These are phyloP conservation scores for Cutaneotrichosporon cyanovorans DNA, from an alignment of 1,284 basidiomycete species.

Conservation along the genomic window DNA sequence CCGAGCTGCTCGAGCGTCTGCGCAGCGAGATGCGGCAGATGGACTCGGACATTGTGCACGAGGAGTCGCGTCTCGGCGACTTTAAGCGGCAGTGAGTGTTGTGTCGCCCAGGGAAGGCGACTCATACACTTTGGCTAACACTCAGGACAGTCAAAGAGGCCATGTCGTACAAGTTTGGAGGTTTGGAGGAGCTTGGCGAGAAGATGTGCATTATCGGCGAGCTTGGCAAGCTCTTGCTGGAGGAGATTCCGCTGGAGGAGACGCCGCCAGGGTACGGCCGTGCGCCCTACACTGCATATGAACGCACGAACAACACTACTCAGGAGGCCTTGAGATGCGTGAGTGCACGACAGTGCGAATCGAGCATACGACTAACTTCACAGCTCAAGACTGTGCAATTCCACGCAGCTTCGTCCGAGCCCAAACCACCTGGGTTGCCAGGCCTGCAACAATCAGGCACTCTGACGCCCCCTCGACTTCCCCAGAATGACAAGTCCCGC, in stretches of 20 bases:
- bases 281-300: constrained; percentile 57
- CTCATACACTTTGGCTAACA: not conserved
- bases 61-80: constrained; percentile 75
- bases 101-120: too few species aligned
- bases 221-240: constrained; percentile 67
- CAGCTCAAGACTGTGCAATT: constrained; percentile 39
- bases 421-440: constrained; percentile 38
- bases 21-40: constrained; percentile 69
- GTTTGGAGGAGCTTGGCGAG: constrained; percentile 74
- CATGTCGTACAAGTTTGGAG: constrained; percentile 81
- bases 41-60: constrained; percentile 74
- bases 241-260: constrained; percentile 70
- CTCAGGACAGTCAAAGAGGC: constrained; percentile 52
- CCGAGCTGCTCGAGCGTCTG: constrained; percentile 63
- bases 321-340: constrained; percentile 56
- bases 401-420: constrained; percentile 27
- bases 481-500: constrained; percentile 1
- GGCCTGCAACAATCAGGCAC: constrained; percentile 15
- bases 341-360: constrained; percentile 3
- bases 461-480: constrained; percentile 18
- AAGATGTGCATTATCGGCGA: constrained; percentile 80
- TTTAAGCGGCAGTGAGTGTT: constrained; percentile 62
- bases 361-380: too few species aligned
- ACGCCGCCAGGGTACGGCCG: constrained; percentile 75
- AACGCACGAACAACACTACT: constrained; percentile 56